Evolutionary conservation across 164 flowering plant species (phyloP), one percentile per base, ranked within the genome.

Genomic region (Liriodendron chinense): DNA sequence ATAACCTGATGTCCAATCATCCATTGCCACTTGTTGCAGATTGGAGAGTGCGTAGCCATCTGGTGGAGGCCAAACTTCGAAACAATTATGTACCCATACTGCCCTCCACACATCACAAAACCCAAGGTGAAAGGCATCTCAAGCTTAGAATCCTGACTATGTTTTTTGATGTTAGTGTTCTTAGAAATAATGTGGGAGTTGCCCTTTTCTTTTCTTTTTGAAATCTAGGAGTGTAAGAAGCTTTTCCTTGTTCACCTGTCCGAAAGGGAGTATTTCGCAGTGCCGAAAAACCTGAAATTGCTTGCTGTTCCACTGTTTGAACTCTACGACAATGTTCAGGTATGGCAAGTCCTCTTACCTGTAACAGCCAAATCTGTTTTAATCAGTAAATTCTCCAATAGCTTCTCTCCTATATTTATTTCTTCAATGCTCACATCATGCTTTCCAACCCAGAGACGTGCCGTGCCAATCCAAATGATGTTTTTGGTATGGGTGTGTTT

Each of bases 51-150:
- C 81, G 98, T 96, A 25, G 99, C 97, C 28, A 87, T 85, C 72
- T 96, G 99, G 99, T 94, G 99, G 99, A 90, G 99, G 84, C 99
- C 99, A 78, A 96, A 96, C 82, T 96, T 94, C 81, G 99, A 96
- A 75, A 94, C 98, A 9, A 87, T 88, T 21, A 89, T 94, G 97
- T 94, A 92, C 74, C 99, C 99, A 4, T 96, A 96, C 77, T 96
- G 94, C 81, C 99, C 99, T 82, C 97, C 99, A 13, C 99, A 96
- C 81, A 96, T 96, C 25, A 89, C 97, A 61, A 96, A 94, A 78
- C 97, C 99, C 2, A 96, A 96, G 97, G 99, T 94, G 83, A 74
- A 65, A 53, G 65, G 28, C 23, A 28, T 67, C 25, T 67, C 12
- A 69, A n/a, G 71, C 24, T 69, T 5, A n/a, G 7, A 47, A 22